A percentile compares a stretch with the other conserved stretches of the same genome.
Conservation (phyloP, 305 asterid species). For the Fraxinus greggii region DNA sequence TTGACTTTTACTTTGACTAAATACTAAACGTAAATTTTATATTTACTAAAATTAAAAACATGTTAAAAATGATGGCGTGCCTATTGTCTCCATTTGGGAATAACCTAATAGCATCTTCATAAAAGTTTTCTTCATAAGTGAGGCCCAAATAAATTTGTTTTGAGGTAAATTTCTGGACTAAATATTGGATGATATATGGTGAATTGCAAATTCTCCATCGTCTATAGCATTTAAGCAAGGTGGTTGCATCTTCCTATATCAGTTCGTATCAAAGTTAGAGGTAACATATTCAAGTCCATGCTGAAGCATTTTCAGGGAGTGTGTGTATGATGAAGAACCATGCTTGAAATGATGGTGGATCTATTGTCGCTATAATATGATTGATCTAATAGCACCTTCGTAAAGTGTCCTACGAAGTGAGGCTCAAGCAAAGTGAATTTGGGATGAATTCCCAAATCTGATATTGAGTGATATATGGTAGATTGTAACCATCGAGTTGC, state of each 20-base stretch:
- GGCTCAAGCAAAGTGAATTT: neutral
- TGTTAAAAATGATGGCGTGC: neutral
- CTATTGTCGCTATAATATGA: neutral
- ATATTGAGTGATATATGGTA: too few species aligned
- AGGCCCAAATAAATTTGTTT: neutral
- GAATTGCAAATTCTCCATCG: neutral
- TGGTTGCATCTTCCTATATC: neutral
- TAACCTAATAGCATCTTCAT: neutral
- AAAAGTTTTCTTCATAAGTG: neutral
- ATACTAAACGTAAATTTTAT: too few species aligned
- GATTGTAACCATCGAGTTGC: too few species aligned
- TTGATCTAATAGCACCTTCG: neutral
- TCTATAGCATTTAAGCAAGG: neutral
- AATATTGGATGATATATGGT: neutral
- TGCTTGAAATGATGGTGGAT: neutral
- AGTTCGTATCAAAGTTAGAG: too few species aligned
- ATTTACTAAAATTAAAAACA: too few species aligned
- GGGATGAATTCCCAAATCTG: neutral
- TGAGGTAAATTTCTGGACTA: neutral
- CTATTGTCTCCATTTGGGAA: neutral
- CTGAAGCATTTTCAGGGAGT: neutral
- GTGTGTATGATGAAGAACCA: neutral
- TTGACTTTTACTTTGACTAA: too few species aligned
- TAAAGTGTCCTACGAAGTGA: neutral
- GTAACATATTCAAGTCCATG: neutral